Evolutionary conservation across 805 yeast genomes (phyloP).

Genomic region (Wickerhamia fluorescens): DNA sequence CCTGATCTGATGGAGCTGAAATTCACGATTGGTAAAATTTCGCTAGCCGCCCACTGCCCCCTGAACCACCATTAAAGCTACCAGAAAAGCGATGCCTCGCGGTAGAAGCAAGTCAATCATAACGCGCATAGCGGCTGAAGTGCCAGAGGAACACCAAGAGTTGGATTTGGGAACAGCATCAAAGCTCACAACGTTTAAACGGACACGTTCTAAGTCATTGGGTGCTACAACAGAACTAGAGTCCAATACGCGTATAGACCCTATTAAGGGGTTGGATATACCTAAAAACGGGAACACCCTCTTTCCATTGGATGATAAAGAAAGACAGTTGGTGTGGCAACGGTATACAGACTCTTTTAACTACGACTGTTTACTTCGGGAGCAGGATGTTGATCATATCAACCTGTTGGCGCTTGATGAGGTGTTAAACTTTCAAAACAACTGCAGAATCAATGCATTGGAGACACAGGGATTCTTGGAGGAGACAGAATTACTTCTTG

Average conservation of each 20-base stretch:
- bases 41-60: too few species aligned
- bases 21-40: too few species aligned
- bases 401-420: slow-evolving; percentile 34
- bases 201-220: too few species aligned
- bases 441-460: slow-evolving; percentile 15
- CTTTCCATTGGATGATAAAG: slow-evolving; percentile 34
- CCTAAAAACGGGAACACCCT: too few species aligned
- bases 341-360: slow-evolving; percentile 33
- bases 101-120: slow-evolving; percentile 58
- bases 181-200: too few species aligned
- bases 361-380: slow-evolving; percentile 32
- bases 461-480: slow-evolving; percentile 28
- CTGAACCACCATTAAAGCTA: too few species aligned
- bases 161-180: slow-evolving; percentile 10
- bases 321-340: slow-evolving; percentile 25
- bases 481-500: slow-evolving; percentile 40
- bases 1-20: too few species aligned
- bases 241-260: slow-evolving; percentile 1
- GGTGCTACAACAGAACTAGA: too few species aligned
- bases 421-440: slow-evolving; percentile 32
- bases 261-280: too few species aligned
- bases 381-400: slow-evolving; percentile 33
- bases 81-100: slow-evolving; percentile 28
- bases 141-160: slow-evolving; percentile 34
- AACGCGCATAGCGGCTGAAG: slow-evolving; percentile 49